These are phyloP conservation scores for Eutypa lata DNA, from an alignment of 2,329 filamentous ascomycete genomes.

Conservation along the genomic window DNA sequence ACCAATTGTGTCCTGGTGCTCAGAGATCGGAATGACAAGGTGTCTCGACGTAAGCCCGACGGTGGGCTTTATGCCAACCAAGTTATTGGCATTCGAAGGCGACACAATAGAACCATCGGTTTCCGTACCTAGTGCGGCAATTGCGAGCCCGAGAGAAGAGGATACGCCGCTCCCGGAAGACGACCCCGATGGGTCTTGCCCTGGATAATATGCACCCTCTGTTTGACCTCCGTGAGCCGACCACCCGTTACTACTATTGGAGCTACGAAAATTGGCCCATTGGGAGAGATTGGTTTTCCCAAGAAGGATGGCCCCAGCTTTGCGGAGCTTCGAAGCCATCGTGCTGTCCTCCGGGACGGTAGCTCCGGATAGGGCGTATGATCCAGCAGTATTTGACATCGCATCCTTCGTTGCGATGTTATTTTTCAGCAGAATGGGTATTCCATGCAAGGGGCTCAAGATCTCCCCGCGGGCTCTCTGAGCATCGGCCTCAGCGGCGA, in stretches of 20 bases:
- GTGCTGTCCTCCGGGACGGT: slow-evolving; percentile 65
- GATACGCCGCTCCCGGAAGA: slow-evolving; percentile 61
- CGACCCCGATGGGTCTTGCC: slow-evolving; percentile 59
- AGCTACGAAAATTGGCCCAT: slow-evolving; percentile 60
- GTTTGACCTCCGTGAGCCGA: slow-evolving; percentile 61
- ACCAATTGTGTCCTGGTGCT: neutral
- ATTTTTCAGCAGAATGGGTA: slow-evolving; percentile 74
- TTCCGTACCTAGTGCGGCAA: slow-evolving; percentile 59
- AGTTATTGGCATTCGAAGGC: neutral
- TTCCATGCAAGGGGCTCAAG: slow-evolving; percentile 68
- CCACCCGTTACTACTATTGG: slow-evolving; percentile 61
- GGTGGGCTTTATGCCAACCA: neutral
- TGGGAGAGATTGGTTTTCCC: slow-evolving; percentile 63
- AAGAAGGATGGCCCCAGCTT: slow-evolving; percentile 56
- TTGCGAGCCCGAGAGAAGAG: slow-evolving; percentile 55
- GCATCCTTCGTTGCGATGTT: slow-evolving; percentile 67
- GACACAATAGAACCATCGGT: neutral
- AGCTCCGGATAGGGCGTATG: slow-evolving; percentile 62
- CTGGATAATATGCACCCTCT: slow-evolving; percentile 56
- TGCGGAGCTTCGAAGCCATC: slow-evolving; percentile 61
- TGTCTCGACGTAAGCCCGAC: neutral
- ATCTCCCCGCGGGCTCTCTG: slow-evolving; percentile 56
- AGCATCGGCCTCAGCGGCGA: slow-evolving; percentile 57
- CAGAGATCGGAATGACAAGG: neutral
- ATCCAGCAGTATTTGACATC: slow-evolving; percentile 73